Percentiles rank a stretch among this genome's conserved stretches.
phyloP scores from a whole-genome alignment of 2,329 filamentous ascomycete genomes.

The Sphaerostilbella broomeana region DNA sequence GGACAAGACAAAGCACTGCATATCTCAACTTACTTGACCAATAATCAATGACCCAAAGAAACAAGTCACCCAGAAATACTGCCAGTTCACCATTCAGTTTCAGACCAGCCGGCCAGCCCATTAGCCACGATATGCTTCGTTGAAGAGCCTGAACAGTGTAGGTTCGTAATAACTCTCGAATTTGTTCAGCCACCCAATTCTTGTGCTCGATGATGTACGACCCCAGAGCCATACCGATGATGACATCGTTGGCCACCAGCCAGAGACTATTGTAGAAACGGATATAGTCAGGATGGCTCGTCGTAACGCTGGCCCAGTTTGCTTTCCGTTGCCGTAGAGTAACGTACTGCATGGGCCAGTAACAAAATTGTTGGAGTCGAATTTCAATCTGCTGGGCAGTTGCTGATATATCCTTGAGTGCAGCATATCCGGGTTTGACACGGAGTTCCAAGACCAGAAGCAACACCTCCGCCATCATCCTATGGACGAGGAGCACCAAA shows the following conservation, averaged over 20 bases:
- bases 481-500: slow-evolving; percentile 70
- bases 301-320: slow-evolving; percentile 93
- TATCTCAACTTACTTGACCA: slow-evolving; percentile 67
- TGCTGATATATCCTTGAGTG: slow-evolving; percentile 90
- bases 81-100: slow-evolving; percentile 94
- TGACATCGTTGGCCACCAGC: slow-evolving; percentile 97
- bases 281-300: slow-evolving; percentile 94
- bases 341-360: slow-evolving; percentile 95
- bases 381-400: slow-evolving; percentile 98
- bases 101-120: slow-evolving; percentile 88
- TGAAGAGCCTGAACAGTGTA: slow-evolving; percentile 88
- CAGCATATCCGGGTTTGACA: slow-evolving; percentile 67
- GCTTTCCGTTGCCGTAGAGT: slow-evolving; percentile 83
- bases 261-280: slow-evolving; percentile 98
- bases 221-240: slow-evolving; percentile 92
- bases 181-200: slow-evolving; percentile 70
- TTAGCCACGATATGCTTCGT: slow-evolving; percentile 88
- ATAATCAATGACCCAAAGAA: slow-evolving; percentile 97
- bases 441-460: slow-evolving; percentile 80
- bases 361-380: slow-evolving; percentile 93
- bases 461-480: slow-evolving; percentile 72
- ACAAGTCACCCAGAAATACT: slow-evolving; percentile 88
- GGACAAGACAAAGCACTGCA: neutral
- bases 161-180: slow-evolving; percentile 65
- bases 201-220: slow-evolving; percentile 97